Evolutionary conservation across 306 rosid genomes (phyloP).

Genomic region (Lotus japonicus): DNA sequence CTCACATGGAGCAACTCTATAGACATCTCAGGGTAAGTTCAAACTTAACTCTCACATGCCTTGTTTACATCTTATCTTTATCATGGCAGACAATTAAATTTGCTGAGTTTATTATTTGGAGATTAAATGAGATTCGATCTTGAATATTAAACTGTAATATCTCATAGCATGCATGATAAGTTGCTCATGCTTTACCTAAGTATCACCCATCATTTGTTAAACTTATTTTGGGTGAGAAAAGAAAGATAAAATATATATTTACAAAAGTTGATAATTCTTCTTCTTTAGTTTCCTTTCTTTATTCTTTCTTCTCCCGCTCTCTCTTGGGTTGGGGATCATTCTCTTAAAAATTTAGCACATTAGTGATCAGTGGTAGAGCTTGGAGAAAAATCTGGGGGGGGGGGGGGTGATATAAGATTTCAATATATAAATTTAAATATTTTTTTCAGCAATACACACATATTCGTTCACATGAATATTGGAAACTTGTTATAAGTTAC

Average conservation of each 20-base stretch:
- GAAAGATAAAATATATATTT: not conserved
- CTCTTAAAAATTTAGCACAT: not conserved
- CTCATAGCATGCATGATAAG: not conserved
- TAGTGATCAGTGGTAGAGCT: too few relatives aligned
- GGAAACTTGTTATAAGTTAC: too few relatives aligned
- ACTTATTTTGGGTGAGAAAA: not conserved
- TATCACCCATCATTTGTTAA: slow-evolving; percentile 5
- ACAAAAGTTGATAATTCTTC: not conserved
- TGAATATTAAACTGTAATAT: slow-evolving; percentile 1
- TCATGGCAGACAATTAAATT: not conserved
- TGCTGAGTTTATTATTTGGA: not conserved
- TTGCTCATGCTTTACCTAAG: not conserved
- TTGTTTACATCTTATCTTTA: not conserved
- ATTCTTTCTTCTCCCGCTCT: not conserved
- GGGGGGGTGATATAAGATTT: too few relatives aligned
- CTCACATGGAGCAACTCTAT: slow-evolving; percentile 99
- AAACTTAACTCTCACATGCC: not conserved
- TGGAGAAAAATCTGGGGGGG: too few relatives aligned
- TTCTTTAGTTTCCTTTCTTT: not conserved
- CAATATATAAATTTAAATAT: too few relatives aligned
- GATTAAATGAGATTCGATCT: slow-evolving; percentile 5
- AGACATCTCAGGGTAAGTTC: slow-evolving; percentile 85
- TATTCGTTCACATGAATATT: too few relatives aligned
- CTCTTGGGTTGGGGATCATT: not conserved
- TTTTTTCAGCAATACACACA: too few relatives aligned